Conservation (phyloP, 805 yeast genomes). For the Sugiyamaella smithiae region DNA sequence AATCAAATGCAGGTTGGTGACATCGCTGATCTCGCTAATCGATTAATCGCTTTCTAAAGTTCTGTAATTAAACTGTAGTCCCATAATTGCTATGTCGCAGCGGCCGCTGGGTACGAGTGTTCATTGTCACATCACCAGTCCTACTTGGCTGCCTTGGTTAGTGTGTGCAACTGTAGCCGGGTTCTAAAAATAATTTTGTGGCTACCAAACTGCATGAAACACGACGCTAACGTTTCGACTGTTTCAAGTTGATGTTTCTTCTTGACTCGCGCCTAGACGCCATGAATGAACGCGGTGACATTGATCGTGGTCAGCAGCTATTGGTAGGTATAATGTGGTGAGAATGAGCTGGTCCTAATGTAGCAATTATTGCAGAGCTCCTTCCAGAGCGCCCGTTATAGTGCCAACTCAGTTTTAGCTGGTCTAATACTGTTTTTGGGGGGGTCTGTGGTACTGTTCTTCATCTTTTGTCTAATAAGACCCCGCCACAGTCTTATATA, state of each 20-base stretch:
- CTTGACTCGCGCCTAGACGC: background rate
- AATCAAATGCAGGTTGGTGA: background rate
- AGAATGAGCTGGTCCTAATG: background rate
- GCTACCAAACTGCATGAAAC: conserved; percentile 1
- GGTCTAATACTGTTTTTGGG: conserved; percentile 36
- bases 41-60: background rate
- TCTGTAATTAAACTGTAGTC: background rate
- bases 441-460: conserved; percentile 29
- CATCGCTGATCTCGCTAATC: background rate
- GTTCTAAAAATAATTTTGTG: conserved; percentile 2
- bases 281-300: background rate
- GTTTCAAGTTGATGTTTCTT: conserved; percentile 1
- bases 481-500: conserved; percentile 33
- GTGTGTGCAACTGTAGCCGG: background rate
- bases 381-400: conserved; percentile 24
- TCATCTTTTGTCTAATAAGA: conserved; percentile 31
- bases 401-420: conserved; percentile 36
- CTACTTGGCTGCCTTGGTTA: background rate
- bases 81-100: background rate
- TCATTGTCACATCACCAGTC: too few relatives aligned
- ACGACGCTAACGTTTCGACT: conserved; percentile 1
- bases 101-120: too few relatives aligned
- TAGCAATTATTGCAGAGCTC: conserved; percentile 2
- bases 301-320: background rate
- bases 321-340: background rate